Evolutionary conservation across 129 eudicot species (phyloP).

Genomic region (Gnaphalium uliginosum): DNA sequence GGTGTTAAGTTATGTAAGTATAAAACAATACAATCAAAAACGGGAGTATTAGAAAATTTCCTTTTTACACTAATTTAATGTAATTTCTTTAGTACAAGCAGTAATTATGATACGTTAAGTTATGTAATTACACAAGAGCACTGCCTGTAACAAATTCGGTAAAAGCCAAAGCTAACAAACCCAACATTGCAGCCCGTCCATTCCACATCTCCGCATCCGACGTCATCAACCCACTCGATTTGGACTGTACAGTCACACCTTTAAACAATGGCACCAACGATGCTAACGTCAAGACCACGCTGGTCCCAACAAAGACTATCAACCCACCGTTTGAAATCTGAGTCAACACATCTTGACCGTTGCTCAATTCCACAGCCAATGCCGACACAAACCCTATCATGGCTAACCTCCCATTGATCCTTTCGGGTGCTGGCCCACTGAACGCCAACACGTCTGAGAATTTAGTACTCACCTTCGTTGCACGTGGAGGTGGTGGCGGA

Average conservation of each 20-base stretch:
- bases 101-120: neutral
- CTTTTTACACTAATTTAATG: too few relatives aligned
- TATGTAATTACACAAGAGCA: conserved; percentile 48
- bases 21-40: too few relatives aligned
- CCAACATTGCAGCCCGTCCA: conserved; percentile 83
- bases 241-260: conserved; percentile 64
- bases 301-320: conserved; percentile 57
- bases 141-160: conserved; percentile 70
- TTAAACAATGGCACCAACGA: conserved; percentile 74
- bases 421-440: conserved; percentile 90
- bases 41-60: too few relatives aligned
- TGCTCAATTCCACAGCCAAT: conserved; percentile 41
- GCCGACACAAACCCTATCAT: conserved; percentile 60
- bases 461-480: conserved; percentile 51
- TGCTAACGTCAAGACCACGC: conserved; percentile 54
- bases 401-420: conserved; percentile 88
- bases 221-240: conserved; percentile 60
- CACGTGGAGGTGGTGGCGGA: conserved; percentile 20
- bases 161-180: conserved; percentile 75
- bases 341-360: conserved; percentile 52
- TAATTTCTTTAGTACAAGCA: too few relatives aligned
- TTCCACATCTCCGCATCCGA: conserved; percentile 91
- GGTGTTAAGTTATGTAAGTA: too few relatives aligned
- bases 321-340: conserved; percentile 77
- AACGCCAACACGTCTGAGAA: conserved; percentile 68